Evolutionary conservation across 2,329 filamentous ascomycete genomes (phyloP).

Genomic region (Mycogone perniciosa): DNA sequence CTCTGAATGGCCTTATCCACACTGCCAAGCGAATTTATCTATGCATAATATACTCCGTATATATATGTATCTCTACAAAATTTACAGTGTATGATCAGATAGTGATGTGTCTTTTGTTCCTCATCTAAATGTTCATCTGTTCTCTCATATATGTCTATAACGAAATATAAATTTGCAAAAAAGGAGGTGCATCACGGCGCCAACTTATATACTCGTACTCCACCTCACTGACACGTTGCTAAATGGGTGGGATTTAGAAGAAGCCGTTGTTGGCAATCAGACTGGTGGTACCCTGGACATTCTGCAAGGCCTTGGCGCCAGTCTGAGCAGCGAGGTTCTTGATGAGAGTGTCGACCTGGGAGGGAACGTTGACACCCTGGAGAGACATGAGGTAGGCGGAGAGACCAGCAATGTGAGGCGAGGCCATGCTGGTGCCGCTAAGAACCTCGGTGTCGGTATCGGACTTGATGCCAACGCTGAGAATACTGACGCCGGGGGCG

Average conservation of each 20-base stretch:
- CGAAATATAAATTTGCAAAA: neutral
- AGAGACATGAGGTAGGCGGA: constrained; percentile 61
- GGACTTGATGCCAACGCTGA: constrained; percentile 46
- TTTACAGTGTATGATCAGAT: neutral
- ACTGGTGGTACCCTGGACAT: constrained; percentile 39
- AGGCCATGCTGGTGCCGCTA: constrained; percentile 58
- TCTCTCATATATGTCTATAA: constrained; percentile 3
- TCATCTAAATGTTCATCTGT: neutral
- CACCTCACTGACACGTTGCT: neutral
- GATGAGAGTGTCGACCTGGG: constrained; percentile 40
- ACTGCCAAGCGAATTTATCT: neutral
- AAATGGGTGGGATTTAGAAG: constrained; percentile 11
- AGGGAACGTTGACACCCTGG: constrained; percentile 39
- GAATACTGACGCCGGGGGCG: constrained; percentile 48
- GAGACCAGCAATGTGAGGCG: constrained; percentile 61
- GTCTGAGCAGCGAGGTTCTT: constrained; percentile 45
- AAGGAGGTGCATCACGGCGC: neutral
- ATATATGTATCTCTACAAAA: neutral
- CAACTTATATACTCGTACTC: neutral
- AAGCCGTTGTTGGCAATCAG: constrained; percentile 54
- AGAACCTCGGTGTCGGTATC: constrained; percentile 39
- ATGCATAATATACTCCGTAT: neutral
- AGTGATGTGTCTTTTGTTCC: neutral
- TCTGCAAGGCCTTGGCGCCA: constrained; percentile 37
- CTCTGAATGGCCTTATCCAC: no score